Evolutionary conservation across 169 alveolate genomes (phyloP).

Genomic region (Toxoplasma gondii): DNA sequence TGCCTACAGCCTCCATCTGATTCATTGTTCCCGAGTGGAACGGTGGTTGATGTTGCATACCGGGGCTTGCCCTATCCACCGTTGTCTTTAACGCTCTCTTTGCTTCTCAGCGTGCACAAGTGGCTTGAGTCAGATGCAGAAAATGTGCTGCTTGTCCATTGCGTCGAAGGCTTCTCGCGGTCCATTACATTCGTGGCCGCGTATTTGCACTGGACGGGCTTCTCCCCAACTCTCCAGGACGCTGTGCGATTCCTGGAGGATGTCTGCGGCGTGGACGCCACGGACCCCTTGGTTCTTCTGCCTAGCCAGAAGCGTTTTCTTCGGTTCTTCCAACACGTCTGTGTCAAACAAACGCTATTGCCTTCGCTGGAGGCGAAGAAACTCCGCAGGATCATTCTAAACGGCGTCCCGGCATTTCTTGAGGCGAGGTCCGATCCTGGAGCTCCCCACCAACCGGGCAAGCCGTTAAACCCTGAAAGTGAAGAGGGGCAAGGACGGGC

Average conservation of each 20-base stretch:
- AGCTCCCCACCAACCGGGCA: not conserved
- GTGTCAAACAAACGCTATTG: not conserved
- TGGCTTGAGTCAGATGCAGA: slow-evolving; percentile 42
- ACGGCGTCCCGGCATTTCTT: slow-evolving; percentile 25
- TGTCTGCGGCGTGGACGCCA: slow-evolving; percentile 25
- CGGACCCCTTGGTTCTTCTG: slow-evolving; percentile 15
- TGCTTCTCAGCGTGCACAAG: slow-evolving; percentile 45
- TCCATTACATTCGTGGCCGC: slow-evolving; percentile 48
- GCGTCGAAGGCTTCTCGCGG: slow-evolving; percentile 36
- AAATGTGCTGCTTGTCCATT: slow-evolving; percentile 57
- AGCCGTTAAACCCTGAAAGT: not conserved
- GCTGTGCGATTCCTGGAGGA: not conserved
- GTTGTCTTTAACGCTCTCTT: slow-evolving; percentile 33
- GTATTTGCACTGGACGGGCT: slow-evolving; percentile 41
- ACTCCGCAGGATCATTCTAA: slow-evolving; percentile 37
- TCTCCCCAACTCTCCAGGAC: not conserved
- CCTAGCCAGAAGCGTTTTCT: slow-evolving; percentile 56
- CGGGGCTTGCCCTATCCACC: slow-evolving; percentile 61
- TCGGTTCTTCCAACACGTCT: slow-evolving; percentile 22
- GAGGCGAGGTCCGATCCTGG: not conserved
- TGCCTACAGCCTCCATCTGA: slow-evolving; percentile 36
- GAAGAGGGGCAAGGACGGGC: slow-evolving; percentile 12
- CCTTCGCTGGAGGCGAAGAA: slow-evolving; percentile 33
- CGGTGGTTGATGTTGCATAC: slow-evolving; percentile 45
- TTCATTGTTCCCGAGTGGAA: slow-evolving; percentile 37